Evolutionary conservation across 805 yeast genomes (phyloP), one percentile per base, ranked within the genome.

Genomic region (Saccharomycodes ludwigii): DNA sequence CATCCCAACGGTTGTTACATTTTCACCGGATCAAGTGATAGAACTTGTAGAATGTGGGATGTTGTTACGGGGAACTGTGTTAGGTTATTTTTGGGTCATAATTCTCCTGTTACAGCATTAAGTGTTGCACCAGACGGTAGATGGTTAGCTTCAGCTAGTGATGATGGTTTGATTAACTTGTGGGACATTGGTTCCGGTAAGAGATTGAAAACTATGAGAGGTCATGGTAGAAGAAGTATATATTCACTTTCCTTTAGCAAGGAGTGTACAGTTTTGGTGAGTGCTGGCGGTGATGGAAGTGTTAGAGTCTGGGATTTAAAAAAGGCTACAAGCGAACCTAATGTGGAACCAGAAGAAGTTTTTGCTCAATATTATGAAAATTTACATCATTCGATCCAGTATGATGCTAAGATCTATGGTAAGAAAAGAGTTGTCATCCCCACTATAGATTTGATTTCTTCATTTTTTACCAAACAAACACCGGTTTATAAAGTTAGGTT

Each of bases 1-100:
- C 98, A 91, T 59, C 97, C 98, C 17, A 91, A 91, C 54, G 86
- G 95, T 6, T 80, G 86, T 30, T 91, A 91, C 52, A 75, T 91
- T 5, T 76, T 91, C 48, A 88, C 98, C 0, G 99, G 98, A 5
- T 83, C 95, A 5, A 73, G 86, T 40, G 99, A 91, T 58, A 84
- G 85, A 58, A 84, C 97, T 0, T 79, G 93, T 48, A 68, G 98
- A 40, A 86, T 91, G 96, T 91, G 99, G 99, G 98, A 91, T 54
- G 75, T 91, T 17, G 71, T 76, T 22, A 70, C 76, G 25, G 99
- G 98, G 24, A 76, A 74, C 41, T 75, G 93, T 24, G 96, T 86
- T 18, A 70, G 99, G 40, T 75, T 91, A 7, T 88, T 91, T 54
- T 72, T 84, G 54, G 96, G 95, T 2, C 96, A 86, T 47, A 73